Evolutionary conservation across 495 filamentous ascomycete genomes (phyloP), one percentile per base, ranked within the genome.

Genomic region (Annulohypoxylon bovei): DNA sequence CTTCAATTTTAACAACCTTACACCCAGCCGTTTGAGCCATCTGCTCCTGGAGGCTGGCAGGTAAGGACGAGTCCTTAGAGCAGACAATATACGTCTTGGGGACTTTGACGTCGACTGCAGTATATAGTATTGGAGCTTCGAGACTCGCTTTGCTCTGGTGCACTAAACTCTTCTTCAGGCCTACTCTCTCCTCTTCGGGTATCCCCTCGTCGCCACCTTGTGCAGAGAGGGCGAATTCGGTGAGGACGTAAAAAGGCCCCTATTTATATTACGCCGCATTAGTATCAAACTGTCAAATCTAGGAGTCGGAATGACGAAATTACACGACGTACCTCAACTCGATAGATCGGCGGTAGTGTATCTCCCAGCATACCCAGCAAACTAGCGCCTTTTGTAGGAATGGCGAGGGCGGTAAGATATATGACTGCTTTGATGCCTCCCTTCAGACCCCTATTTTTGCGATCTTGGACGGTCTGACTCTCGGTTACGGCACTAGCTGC

Each of bases 351-450:
- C 42, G 65, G 60, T 3, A 61, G 68, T 20, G 69, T 69, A 16
- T 62, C 65, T 12, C 68, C 69, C 32, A 75, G 5, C 14, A 65
- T 9, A 6, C 46, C 54, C 23, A 61, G 0, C 18, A 68, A 62
- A 37, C 54, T 72, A 1, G 14, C 46, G 11, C 69, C 68, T 30
- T 65, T 68, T 11, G 8, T 35, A 2, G 65, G 69, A 25, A 69
- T 53, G 22, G 64, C 72, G 11, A 75, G 37, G 3, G 69, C 68
- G 7, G 72, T 55, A 9, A 83, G 77, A 47, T 81, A 84, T 5
- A 83, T 49, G 50, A 84, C 62, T 23, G 74, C 62, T 18, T 72
- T 62, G 22, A 84, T 76, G 1, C 80, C 78, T 0, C 75, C 73
- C 47, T 77, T 66, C 3, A 75, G 32, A 0, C 80, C 81, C 65